Evolutionary conservation across 441 rosid species (phyloP), one percentile per base, ranked within the genome.

Genomic region (Cnidoscolus chayamansa): DNA sequence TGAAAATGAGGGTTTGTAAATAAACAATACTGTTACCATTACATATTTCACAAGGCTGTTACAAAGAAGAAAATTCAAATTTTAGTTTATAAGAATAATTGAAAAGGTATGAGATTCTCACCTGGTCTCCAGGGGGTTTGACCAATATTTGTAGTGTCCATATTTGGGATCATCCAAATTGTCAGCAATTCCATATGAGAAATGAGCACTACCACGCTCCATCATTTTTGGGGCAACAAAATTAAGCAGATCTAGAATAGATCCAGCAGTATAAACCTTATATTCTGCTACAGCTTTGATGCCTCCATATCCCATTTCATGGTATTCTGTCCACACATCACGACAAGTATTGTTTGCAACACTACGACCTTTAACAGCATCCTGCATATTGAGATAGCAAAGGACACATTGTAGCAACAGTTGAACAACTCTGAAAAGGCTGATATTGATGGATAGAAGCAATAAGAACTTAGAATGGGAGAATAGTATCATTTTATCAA

Each of bases 321-420:
- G 92, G 81, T 95, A 95, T 79, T 95, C 99, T 0, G 99, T 90
- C 98, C 98, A 91, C 74, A 89, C 88, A 70, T 93, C 99, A 67
- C 85, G 81, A 57, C 97, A 89, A 15, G 89, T 79, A 37, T 82
- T 81, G 75, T 93, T 96, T 70, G 88, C 93, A 68, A 80, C 76
- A 78, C 81, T 90, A 63, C 72, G 74, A 68, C 97, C 99, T 75
- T 91, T 95, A 30, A 87, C 85, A 58, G 98, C 98, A 84, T 72
- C 97, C 99, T 95, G 88, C 84, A 83, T 62, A 77, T 75, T 49
- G 62, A 71, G 31, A 70, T 0, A 65, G 65, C 58, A 0, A 68
- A 67, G 65, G 19, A 76, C 25, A 12, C 5, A 17, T 70, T 8
- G 67, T 8, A 30, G n/a, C 71, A 56, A 53, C 10, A 16, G 64